Evolutionary conservation across 2,329 filamentous ascomycete genomes (phyloP).

Genomic region (Venturia pyrina): DNA sequence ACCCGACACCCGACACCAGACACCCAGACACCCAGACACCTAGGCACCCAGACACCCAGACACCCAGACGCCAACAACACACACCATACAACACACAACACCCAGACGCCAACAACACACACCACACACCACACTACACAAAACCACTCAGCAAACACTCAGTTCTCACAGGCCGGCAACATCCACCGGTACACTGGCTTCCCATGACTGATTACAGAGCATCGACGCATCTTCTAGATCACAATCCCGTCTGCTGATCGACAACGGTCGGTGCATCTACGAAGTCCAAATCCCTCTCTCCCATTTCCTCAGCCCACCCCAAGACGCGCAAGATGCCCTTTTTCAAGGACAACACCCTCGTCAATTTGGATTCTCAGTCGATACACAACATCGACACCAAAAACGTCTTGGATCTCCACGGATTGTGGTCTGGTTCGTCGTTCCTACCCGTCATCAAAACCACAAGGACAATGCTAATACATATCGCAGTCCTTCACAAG

Average conservation of each 20-base stretch:
- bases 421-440: slow-evolving; percentile 86
- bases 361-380: slow-evolving; percentile 83
- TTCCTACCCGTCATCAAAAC: slow-evolving; percentile 13
- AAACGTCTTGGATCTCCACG: slow-evolving; percentile 86
- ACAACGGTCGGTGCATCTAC: not conserved
- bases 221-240: not conserved
- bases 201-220: not conserved
- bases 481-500: slow-evolving; percentile 69
- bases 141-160: no score
- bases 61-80: no score
- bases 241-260: not conserved
- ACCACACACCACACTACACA: no score
- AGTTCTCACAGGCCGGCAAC: not conserved
- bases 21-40: not conserved
- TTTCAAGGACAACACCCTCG: slow-evolving; percentile 57
- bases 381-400: slow-evolving; percentile 92
- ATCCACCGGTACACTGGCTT: no score
- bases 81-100: not conserved
- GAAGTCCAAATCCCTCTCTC: not conserved
- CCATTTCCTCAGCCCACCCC: no score
- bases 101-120: no score
- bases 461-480: slow-evolving; percentile 7
- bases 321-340: slow-evolving; percentile 57
- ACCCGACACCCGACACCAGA: no score
- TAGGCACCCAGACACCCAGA: not conserved